Conservation (phyloP, 2,329 filamentous ascomycete species). For the Aspergillus sp. region DNA sequence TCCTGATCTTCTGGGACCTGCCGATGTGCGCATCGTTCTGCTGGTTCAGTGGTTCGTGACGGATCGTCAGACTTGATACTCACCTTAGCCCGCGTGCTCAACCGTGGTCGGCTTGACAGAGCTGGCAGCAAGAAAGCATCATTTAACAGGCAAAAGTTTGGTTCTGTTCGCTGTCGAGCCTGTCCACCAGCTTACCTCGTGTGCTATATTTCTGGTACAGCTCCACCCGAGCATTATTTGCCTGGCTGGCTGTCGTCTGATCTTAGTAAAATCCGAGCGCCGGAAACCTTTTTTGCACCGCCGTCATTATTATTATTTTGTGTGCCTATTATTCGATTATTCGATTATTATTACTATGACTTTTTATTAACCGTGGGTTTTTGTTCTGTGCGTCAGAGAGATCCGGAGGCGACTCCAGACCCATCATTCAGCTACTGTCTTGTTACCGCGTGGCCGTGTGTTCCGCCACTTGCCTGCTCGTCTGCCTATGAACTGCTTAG, state of each 20-base stretch:
- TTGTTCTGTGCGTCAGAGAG: constrained; percentile 20
- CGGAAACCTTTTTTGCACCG: constrained; percentile 8
- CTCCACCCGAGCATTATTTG: constrained; percentile 21
- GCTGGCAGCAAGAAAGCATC: constrained; percentile 19
- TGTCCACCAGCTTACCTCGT: background rate
- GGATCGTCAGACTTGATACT: constrained; percentile 31
- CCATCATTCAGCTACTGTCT: constrained; percentile 28
- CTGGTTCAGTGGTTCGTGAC: constrained; percentile 28
- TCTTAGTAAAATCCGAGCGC: constrained; percentile 16
- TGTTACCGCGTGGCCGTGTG: constrained; percentile 19
- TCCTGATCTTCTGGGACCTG: constrained; percentile 14
- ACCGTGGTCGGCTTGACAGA: constrained; percentile 29
- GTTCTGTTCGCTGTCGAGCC: constrained; percentile 11
- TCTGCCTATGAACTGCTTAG: constrained; percentile 7
- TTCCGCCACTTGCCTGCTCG: constrained; percentile 18
- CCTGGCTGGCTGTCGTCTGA: constrained; percentile 20
- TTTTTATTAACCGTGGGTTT: constrained; percentile 12
- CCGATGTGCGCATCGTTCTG: constrained; percentile 35
- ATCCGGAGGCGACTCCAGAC: constrained; percentile 23
- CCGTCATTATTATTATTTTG: constrained; percentile 11
- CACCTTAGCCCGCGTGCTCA: constrained; percentile 25
- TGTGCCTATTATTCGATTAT: constrained; percentile 12
- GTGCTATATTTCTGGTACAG: constrained; percentile 19
- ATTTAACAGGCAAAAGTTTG: constrained; percentile 23
- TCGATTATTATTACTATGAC: constrained; percentile 14